Evolutionary conservation across 148 eudicot genomes (phyloP).

Genomic region (Silene uniflora): DNA sequence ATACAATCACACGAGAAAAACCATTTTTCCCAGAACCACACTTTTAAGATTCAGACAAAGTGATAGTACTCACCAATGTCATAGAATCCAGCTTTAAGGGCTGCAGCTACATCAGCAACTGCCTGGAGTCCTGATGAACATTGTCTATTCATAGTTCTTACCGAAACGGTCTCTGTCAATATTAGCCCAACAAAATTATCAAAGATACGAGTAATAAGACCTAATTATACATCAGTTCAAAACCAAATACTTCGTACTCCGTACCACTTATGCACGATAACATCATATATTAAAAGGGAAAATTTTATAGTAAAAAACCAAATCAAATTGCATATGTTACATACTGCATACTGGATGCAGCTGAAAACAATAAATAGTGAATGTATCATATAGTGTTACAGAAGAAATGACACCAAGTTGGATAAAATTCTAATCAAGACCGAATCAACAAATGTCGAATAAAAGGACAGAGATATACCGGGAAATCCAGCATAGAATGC

Average conservation of each 20-base stretch:
- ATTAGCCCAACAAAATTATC: neutral
- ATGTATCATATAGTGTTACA: no score
- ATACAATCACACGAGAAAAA: no score
- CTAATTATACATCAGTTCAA: neutral
- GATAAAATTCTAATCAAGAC: no score
- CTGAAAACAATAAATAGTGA: neutral
- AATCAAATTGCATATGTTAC: neutral
- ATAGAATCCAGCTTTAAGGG: constrained; percentile 96
- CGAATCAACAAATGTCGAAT: no score
- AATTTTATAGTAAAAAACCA: neutral
- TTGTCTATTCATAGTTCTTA: constrained; percentile 94
- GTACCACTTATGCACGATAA: neutral
- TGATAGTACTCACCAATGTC: constrained; percentile 63
- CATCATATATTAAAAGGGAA: neutral
- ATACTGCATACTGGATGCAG: neutral
- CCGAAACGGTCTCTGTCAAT: constrained; percentile 72
- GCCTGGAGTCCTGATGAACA: constrained; percentile 99
- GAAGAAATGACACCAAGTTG: no score
- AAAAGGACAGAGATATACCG: constrained; percentile 36
- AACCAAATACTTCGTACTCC: no score
- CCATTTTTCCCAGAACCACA: no score
- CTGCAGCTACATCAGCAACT: constrained; percentile 99
- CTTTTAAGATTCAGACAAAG: neutral
- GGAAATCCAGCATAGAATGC: constrained; percentile 98
- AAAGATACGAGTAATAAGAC: neutral